A percentile compares a stretch with the other conserved stretches of the same genome.
Conservation (phyloP, 192 early-diverging fungal genomes). For the Pilobolus umbonatus region DNA sequence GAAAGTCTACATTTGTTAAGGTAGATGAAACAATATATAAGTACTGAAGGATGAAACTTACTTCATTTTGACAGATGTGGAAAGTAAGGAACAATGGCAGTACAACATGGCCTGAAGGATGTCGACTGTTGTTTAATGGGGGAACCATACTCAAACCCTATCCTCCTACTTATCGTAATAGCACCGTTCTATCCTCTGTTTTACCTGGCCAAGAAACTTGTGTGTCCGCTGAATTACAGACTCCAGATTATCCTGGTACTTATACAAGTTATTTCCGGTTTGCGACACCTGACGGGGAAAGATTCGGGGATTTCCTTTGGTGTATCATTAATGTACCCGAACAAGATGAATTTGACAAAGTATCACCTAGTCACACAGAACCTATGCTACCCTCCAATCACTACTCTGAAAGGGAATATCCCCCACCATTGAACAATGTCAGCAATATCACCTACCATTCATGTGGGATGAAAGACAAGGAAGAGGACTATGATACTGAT, state of each 20-base stretch:
- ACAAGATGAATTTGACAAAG: neutral
- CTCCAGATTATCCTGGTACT: constrained; percentile 52
- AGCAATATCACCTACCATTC: constrained; percentile 6
- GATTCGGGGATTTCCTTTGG: constrained; percentile 66
- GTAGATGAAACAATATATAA: neutral
- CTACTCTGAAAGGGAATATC: neutral
- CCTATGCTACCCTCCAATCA: neutral
- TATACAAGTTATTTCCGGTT: constrained; percentile 63
- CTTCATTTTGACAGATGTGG: constrained; percentile 49
- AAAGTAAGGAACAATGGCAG: constrained; percentile 58
- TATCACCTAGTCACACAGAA: neutral
- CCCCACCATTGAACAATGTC: neutral
- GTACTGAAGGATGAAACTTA: neutral
- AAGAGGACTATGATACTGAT: too few species aligned
- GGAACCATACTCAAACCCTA: constrained; percentile 39
- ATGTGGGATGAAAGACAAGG: neutral
- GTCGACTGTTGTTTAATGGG: constrained; percentile 48
- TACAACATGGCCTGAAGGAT: constrained; percentile 56
- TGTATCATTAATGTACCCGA: constrained; percentile 52
- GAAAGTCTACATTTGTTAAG: constrained; percentile 57
- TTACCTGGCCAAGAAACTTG: constrained; percentile 47
- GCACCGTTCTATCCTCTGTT: constrained; percentile 41
- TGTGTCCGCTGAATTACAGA: constrained; percentile 60
- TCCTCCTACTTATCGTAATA: constrained; percentile 39
- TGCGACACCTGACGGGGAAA: constrained; percentile 49